Percentiles rank a stretch among this genome's conserved stretches.
Evolutionary conservation across 2,329 filamentous ascomycete genomes (phyloP).

Genomic region (Colletotrichum chrysophilum): DNA sequence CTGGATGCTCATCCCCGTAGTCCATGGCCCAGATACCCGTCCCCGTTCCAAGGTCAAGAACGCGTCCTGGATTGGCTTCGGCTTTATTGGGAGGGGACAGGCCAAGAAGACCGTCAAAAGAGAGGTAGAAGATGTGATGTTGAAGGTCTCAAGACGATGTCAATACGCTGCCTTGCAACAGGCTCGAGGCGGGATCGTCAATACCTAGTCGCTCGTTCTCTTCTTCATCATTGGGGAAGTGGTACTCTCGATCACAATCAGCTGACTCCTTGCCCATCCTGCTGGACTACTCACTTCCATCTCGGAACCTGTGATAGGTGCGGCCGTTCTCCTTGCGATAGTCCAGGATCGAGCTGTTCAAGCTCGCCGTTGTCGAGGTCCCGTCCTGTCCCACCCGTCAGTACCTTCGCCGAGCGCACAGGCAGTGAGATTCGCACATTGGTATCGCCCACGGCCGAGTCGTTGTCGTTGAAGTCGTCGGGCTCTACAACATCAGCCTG

Average conservation of each 20-base stretch:
- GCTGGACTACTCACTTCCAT: constrained; percentile 7
- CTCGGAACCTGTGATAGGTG: constrained; percentile 26
- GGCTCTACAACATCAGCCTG: constrained; percentile 8
- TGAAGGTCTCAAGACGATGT: constrained; percentile 45
- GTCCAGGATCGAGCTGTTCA: constrained; percentile 35
- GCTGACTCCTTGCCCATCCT: not conserved
- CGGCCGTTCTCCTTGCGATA: constrained; percentile 22
- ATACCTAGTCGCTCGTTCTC: constrained; percentile 22
- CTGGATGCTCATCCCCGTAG: constrained; percentile 43
- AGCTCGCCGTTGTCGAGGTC: constrained; percentile 30
- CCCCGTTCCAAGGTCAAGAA: constrained; percentile 32
- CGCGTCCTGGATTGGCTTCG: constrained; percentile 17
- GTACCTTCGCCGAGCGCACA: too few species aligned
- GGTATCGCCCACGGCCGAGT: constrained; percentile 11
- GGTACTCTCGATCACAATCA: constrained; percentile 12
- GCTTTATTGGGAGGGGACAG: constrained; percentile 16
- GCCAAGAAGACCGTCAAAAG: constrained; percentile 36
- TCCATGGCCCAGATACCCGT: constrained; percentile 42
- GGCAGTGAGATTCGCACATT: not conserved
- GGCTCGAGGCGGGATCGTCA: accelerated
- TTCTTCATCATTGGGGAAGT: constrained; percentile 21
- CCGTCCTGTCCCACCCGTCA: not conserved
- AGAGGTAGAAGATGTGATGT: constrained; percentile 56
- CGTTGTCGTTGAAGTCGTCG: constrained; percentile 15
- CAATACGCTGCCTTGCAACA: not conserved